Evolutionary conservation across 371 early-diverging fungal genomes (phyloP).

Genomic region (Haplosporangium sp.): DNA sequence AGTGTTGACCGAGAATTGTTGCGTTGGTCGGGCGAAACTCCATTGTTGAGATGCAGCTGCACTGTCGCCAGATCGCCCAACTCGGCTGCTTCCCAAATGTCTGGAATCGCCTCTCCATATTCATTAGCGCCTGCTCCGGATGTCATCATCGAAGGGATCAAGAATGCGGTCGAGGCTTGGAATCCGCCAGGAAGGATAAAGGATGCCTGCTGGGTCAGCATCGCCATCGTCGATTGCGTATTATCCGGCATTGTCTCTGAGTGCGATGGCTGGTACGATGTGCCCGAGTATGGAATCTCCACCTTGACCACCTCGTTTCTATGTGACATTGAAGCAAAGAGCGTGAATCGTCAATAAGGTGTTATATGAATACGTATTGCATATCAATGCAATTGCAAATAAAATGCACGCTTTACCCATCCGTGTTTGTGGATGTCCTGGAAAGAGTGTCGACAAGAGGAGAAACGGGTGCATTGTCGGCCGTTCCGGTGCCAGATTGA

Average conservation of each 20-base stretch:
- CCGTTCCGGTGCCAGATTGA: not conserved
- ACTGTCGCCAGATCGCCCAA: constrained; percentile 39
- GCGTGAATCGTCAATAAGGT: not conserved
- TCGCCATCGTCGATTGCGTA: constrained; percentile 11
- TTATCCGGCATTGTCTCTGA: constrained; percentile 19
- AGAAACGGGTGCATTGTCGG: not conserved
- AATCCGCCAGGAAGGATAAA: constrained; percentile 16
- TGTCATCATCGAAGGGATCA: too few species aligned
- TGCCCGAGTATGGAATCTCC: constrained; percentile 46
- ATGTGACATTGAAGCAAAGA: not conserved
- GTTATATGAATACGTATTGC: too few species aligned
- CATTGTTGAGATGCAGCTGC: constrained; percentile 38
- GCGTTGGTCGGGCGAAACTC: constrained; percentile 44
- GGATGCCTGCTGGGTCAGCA: constrained; percentile 16
- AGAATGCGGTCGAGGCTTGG: too few species aligned
- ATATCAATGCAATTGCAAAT: too few species aligned
- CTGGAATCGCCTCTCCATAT: constrained; percentile 22
- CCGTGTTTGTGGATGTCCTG: not conserved
- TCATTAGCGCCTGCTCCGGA: constrained; percentile 2
- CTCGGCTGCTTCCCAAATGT: constrained; percentile 48
- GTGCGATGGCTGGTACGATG: constrained; percentile 26
- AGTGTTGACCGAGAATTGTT: constrained; percentile 44
- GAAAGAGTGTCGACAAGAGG: constrained; percentile 1
- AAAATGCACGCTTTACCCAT: constrained; percentile 7
- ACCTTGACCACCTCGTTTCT: constrained; percentile 30